A percentile compares a stretch with the other conserved stretches of the same genome.
phyloP scores from a whole-genome alignment of 371 early-diverging fungal species.

The Saksenaea oblongispora region DNA sequence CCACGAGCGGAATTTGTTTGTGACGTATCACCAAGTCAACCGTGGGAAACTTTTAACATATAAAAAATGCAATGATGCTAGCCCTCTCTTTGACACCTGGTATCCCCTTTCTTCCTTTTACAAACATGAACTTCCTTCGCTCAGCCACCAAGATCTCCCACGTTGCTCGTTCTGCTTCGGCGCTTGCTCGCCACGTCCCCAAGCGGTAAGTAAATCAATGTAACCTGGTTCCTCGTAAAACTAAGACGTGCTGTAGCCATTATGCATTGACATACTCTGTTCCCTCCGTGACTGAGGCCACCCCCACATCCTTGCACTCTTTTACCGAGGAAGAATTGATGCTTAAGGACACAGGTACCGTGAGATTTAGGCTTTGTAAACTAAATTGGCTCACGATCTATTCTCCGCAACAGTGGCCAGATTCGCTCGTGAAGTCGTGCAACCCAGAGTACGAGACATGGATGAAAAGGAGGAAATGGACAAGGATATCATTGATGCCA shows the following conservation, averaged over 20 bases:
- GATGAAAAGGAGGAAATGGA: conserved; percentile 91
- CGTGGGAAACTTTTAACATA: conserved; percentile 21
- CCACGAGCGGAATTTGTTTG: too few relatives aligned
- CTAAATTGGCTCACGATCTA: neutral
- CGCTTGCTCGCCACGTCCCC: conserved; percentile 13
- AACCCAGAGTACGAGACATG: conserved; percentile 89
- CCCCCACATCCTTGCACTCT: conserved; percentile 64
- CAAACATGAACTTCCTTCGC: conserved; percentile 9
- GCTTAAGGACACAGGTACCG: conserved; percentile 72
- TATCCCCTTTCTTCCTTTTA: neutral
- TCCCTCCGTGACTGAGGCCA: conserved; percentile 18
- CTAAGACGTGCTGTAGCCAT: conserved; percentile 1
- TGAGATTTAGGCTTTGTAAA: conserved; percentile 4
- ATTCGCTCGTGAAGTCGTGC: conserved; percentile 83
- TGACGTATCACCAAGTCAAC: conserved; percentile 2
- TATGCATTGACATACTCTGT: conserved; percentile 16
- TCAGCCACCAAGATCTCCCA: conserved; percentile 12
- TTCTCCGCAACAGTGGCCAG: conserved; percentile 64
- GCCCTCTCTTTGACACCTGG: neutral
- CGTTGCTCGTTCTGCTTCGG: conserved; percentile 12
- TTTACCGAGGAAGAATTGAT: conserved; percentile 85
- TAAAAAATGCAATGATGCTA: neutral
- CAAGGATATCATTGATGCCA: conserved; percentile 75
- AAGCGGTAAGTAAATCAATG: neutral
- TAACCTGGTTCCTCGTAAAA: neutral